Percentiles rank a stretch among this genome's conserved stretches.
Conservation (phyloP, 1,284 basidiomycete species). For the Paramarasmius palmivorus region DNA sequence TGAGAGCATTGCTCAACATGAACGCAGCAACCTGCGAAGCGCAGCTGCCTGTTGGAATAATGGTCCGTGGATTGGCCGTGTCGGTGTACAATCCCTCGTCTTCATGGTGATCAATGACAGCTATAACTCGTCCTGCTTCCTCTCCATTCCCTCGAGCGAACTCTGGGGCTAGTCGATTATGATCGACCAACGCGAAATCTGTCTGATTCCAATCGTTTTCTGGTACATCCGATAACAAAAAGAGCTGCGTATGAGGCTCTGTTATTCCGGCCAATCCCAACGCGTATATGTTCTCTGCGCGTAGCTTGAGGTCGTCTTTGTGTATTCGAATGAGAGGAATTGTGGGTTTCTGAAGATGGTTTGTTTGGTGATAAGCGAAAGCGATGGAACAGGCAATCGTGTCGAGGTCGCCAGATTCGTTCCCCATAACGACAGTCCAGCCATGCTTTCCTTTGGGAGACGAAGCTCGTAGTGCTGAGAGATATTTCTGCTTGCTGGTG, state of each 20-base stretch:
- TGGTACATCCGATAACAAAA: conserved; percentile 59
- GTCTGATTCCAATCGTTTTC: conserved; percentile 53
- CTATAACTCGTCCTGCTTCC: conserved; percentile 55
- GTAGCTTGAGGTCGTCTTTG: conserved; percentile 70
- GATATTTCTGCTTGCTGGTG: conserved; percentile 9
- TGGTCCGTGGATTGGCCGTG: conserved; percentile 65
- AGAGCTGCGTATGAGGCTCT: conserved; percentile 47
- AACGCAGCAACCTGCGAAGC: conserved; percentile 69
- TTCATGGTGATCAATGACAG: conserved; percentile 92
- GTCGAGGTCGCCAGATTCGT: conserved; percentile 94
- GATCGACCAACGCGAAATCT: conserved; percentile 86
- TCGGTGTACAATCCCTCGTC: conserved; percentile 76
- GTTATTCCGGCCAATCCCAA: conserved; percentile 59
- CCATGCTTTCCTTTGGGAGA: too few relatives aligned
- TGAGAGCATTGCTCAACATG: conserved; percentile 35
- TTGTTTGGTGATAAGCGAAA: conserved; percentile 70
- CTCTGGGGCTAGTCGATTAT: conserved; percentile 70
- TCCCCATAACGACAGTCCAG: conserved; percentile 88
- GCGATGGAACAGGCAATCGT: conserved; percentile 82
- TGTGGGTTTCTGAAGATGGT: conserved; percentile 49
- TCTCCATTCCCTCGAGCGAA: conserved; percentile 40
- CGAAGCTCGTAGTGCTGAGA: conserved; percentile 28
- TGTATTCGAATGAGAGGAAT: conserved; percentile 79
- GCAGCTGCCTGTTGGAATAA: conserved; percentile 77
- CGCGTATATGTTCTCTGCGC: conserved; percentile 86